These are phyloP conservation scores for Mycena kentingensis DNA, from an alignment of 768 basidiomycete genomes.

Conservation along the genomic window DNA sequence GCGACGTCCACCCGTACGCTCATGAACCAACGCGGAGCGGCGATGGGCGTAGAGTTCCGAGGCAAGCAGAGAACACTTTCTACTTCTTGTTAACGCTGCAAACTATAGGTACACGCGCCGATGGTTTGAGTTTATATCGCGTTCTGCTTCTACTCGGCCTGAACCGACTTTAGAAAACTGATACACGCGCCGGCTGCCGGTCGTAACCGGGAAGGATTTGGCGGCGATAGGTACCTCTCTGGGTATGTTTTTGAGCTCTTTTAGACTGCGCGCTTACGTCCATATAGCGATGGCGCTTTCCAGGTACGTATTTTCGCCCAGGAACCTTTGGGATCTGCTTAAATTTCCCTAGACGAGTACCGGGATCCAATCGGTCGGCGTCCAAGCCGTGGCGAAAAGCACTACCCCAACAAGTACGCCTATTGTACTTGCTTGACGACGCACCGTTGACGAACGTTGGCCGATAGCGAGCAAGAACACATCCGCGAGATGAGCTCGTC, in stretches of 20 bases:
- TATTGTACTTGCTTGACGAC: background rate
- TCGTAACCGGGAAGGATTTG: slow-evolving; percentile 57
- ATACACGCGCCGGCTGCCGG: slow-evolving; percentile 49
- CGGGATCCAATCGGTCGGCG: slow-evolving; percentile 55
- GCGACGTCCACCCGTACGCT: slow-evolving; percentile 56
- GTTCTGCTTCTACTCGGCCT: background rate
- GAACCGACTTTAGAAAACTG: slow-evolving; percentile 38
- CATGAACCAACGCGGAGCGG: slow-evolving; percentile 55
- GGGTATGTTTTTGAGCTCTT: too few species aligned
- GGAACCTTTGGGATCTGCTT: slow-evolving; percentile 1
- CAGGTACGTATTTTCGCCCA: background rate
- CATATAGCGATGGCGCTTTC: slow-evolving; percentile 47
- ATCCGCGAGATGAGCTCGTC: slow-evolving; percentile 43
- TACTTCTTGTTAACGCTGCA: too few species aligned
- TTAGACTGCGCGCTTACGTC: too few species aligned
- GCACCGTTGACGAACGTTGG: background rate
- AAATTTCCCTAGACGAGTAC: slow-evolving; percentile 52
- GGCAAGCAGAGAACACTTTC: too few species aligned
- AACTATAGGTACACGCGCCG: too few species aligned
- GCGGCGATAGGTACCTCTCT: slow-evolving; percentile 53
- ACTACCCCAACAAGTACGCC: slow-evolving; percentile 43
- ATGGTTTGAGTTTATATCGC: slow-evolving; percentile 40
- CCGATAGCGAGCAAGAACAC: slow-evolving; percentile 47
- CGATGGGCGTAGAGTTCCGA: slow-evolving; percentile 63
- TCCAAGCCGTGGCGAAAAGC: slow-evolving; percentile 49